Evolutionary conservation across 2,329 filamentous ascomycete species (phyloP), one percentile per base, ranked within the genome.

Genomic region (Botrytis tulipae): DNA sequence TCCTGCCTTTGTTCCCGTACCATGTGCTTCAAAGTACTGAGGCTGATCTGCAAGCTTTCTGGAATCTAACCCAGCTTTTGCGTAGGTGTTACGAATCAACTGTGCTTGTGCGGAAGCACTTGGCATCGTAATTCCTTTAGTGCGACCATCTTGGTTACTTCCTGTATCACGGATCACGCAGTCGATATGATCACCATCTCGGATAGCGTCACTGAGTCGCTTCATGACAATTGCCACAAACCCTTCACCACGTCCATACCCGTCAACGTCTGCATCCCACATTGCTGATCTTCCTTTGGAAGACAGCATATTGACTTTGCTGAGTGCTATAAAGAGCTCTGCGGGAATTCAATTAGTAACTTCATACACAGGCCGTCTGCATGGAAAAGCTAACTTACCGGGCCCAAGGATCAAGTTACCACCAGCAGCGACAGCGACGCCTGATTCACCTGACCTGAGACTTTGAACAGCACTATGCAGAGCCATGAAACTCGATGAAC

Each of bases 171-270:
- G 83, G 72, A 90, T 86, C 32, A 89, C 83, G n/a, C 82, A 10
- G 29, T 37, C 4, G 29, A 59, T 59, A 20, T 29, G 37, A 42
- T n/a, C 25, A 20, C 22, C n/a, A 32, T 65, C 61, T 42, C 20
- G 25, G n/a, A 91, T 76, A 0, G 90, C 90, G 78, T 89, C 86
- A 9, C 83, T 81, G 0, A 91, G 81, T 2, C 84, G 84, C 80
- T 91, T 91, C 62, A 92, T 78, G 10, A 90, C 77, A 1, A 92
- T 80, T 14, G 88, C 84, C 0, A 85, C 88, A 42, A 88, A 83
- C 1, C 89, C 90, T 76, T 92, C 90, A 2, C 88, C 89, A 57
- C 89, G 84, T 0, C 86, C 89, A 76, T 92, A 92, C 0, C 90
- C 90, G 73, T 89, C 86, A 32, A 88, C 90, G 1, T 84, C 82